Evolutionary conservation across 1,139 yeast genomes (phyloP).

Genomic region (Kodamaea anthophila): DNA sequence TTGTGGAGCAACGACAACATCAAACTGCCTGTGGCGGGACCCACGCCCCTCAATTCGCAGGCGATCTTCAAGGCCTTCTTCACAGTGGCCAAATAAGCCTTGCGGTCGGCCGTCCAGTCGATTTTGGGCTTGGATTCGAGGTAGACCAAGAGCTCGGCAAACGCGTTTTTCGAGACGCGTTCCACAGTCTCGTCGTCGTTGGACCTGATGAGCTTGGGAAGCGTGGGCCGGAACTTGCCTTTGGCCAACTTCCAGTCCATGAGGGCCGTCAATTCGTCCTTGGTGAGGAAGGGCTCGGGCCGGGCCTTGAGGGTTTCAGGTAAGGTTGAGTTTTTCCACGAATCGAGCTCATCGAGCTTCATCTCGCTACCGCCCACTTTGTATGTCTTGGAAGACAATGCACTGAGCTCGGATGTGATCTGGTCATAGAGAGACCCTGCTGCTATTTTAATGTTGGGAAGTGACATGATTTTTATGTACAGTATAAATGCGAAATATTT

Average conservation of each 20-base stretch:
- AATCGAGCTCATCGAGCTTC: conserved; percentile 17
- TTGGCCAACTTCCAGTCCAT: conserved; percentile 49
- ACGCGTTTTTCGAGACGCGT: conserved; percentile 25
- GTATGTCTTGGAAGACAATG: conserved; percentile 13
- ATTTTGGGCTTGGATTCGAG: conserved; percentile 6
- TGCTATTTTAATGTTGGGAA: conserved; percentile 5
- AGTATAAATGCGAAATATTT: neutral
- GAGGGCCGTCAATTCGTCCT: conserved; percentile 31
- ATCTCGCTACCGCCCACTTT: conserved; percentile 9
- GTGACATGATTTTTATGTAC: neutral
- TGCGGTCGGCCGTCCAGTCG: conserved; percentile 10
- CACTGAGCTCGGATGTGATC: conserved; percentile 15
- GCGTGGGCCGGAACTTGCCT: conserved; percentile 42
- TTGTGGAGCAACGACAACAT: conserved; percentile 30
- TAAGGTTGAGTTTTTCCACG: conserved; percentile 27
- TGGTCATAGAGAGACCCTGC: conserved; percentile 11
- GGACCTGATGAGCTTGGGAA: conserved; percentile 35
- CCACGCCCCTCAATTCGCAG: conserved; percentile 39
- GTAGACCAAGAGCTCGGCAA: conserved; percentile 17
- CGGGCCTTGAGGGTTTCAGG: conserved; percentile 21
- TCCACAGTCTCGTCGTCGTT: conserved; percentile 27
- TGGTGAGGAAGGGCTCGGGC: conserved; percentile 15
- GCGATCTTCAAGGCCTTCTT: conserved; percentile 23
- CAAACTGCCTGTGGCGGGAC: conserved; percentile 47
- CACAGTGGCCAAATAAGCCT: conserved; percentile 12